A percentile compares a stretch with the other conserved stretches of the same genome.
These are phyloP conservation scores for Clarireedia homoeocarpa DNA, from an alignment of 2,329 filamentous ascomycete species.

Conservation along the genomic window DNA sequence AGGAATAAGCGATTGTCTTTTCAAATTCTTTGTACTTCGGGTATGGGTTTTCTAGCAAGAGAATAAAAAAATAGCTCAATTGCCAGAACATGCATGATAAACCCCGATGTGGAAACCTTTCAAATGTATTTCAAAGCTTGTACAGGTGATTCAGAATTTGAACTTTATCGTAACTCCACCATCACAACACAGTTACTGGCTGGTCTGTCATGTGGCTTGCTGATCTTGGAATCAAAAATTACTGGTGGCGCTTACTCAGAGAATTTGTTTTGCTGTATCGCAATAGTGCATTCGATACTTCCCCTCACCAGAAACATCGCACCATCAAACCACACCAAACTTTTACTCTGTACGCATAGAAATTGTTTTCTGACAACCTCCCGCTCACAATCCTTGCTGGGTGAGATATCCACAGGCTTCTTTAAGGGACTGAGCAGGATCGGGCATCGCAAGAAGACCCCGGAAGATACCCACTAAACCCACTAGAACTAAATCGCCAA, in stretches of 20 bases:
- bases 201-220: no score
- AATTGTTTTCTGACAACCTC: no score
- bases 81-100: background rate
- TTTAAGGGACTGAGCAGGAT: background rate
- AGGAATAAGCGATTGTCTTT: conserved; percentile 31
- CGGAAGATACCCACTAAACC: background rate
- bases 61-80: background rate
- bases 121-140: background rate
- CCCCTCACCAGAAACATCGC: no score
- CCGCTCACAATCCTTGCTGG: no score
- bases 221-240: no score
- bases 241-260: no score
- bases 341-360: no score
- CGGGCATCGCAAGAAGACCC: background rate
- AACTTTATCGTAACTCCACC: background rate
- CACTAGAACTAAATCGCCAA: background rate
- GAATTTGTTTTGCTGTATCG: no score
- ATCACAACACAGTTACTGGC: background rate
- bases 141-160: background rate
- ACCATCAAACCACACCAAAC: no score
- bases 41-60: conserved; percentile 11
- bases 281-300: no score
- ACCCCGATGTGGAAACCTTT: background rate
- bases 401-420: no score
- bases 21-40: conserved; percentile 11